Conservation (phyloP, 1,284 basidiomycete species). For the Cutaneotrichosporon cutaneum region DNA sequence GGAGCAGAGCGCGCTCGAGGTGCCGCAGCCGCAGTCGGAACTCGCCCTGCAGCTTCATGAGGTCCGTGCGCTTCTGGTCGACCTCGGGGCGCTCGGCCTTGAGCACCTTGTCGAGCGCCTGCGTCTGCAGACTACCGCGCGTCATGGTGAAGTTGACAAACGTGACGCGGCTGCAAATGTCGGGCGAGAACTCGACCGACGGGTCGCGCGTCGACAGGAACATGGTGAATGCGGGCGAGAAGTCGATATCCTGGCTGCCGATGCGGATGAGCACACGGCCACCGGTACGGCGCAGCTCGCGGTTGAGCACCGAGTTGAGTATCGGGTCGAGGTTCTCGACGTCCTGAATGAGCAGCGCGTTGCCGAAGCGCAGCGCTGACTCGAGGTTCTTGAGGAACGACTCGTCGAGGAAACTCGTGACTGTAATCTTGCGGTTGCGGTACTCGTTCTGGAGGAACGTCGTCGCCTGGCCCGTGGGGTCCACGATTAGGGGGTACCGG, state of each 20-base stretch:
- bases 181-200: slow-evolving; percentile 94
- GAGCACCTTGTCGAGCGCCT: slow-evolving; percentile 94
- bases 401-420: slow-evolving; percentile 98
- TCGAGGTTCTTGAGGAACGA: slow-evolving; percentile 98
- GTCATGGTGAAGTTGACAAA: slow-evolving; percentile 99
- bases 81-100: slow-evolving; percentile 96
- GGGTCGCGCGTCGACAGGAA: slow-evolving; percentile 97
- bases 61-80: slow-evolving; percentile 93
- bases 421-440: slow-evolving; percentile 92
- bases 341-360: slow-evolving; percentile 94
- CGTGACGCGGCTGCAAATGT: slow-evolving; percentile 97
- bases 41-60: slow-evolving; percentile 98
- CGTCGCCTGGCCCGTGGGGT: slow-evolving; percentile 98
- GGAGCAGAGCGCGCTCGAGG: slow-evolving; percentile 87
- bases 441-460: slow-evolving; percentile 92
- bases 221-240: slow-evolving; percentile 98
- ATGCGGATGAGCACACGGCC: slow-evolving; percentile 96
- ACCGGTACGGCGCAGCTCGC: slow-evolving; percentile 90
- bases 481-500: slow-evolving; percentile 96
- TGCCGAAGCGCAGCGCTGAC: slow-evolving; percentile 97
- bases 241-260: slow-evolving; percentile 99
- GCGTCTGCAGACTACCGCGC: slow-evolving; percentile 93
- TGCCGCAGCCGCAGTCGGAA: slow-evolving; percentile 90
- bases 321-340: slow-evolving; percentile 98
- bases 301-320: slow-evolving; percentile 95